These are phyloP conservation scores for Lophiotrema nucula DNA, from an alignment of 495 filamentous ascomycete genomes.

Conservation along the genomic window DNA sequence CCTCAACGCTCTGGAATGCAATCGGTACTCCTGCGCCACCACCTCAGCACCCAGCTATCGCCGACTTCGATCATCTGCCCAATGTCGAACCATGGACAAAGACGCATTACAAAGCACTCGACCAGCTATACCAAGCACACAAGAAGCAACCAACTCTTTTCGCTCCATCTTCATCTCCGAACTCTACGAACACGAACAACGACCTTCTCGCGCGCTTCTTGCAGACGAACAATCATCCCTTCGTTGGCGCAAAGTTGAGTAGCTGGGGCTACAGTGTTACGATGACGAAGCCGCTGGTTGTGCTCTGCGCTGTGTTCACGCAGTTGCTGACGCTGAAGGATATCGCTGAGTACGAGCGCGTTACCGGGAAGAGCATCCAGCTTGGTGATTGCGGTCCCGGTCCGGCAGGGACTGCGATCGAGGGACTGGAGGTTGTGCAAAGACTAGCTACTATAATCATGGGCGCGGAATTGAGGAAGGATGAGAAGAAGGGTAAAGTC, in stretches of 20 bases:
- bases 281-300: constrained; percentile 22
- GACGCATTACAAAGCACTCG: constrained; percentile 37
- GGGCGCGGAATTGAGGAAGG: constrained; percentile 31
- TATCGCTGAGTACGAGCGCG: constrained; percentile 28
- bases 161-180: constrained; percentile 3
- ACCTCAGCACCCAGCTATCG: constrained; percentile 17
- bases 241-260: constrained; percentile 21
- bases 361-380: constrained; percentile 19
- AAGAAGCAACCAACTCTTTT: constrained; percentile 30
- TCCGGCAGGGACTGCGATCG: constrained; percentile 19
- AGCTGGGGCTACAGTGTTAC: constrained; percentile 31
- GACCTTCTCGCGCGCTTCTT: constrained; percentile 23
- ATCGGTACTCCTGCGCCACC: constrained; percentile 11
- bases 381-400: constrained; percentile 13
- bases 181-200: constrained; percentile 23
- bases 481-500: constrained; percentile 29
- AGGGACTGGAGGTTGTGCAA: constrained; percentile 19
- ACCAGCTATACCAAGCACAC: constrained; percentile 32
- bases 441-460: constrained; percentile 30
- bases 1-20: constrained; percentile 26
- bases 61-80: constrained; percentile 25
- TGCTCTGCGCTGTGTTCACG: constrained; percentile 30
- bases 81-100: constrained; percentile 37
- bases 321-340: constrained; percentile 27
- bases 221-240: not conserved